Evolutionary conservation across 192 early-diverging fungal species (phyloP).

Genomic region (Jimgerdemannia flammicorona): DNA sequence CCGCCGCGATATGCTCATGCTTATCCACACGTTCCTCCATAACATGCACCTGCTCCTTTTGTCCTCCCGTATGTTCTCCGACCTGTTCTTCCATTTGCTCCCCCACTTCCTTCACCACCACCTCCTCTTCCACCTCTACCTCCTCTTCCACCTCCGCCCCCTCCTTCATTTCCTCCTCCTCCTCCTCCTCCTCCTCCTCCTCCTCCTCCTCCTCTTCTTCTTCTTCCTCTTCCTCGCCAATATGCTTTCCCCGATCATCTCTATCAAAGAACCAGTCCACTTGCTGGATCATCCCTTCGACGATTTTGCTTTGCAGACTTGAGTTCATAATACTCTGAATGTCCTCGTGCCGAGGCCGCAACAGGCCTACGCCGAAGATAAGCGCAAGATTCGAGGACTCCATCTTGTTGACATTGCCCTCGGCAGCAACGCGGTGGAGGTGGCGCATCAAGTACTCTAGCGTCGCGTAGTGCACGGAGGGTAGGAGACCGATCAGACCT

Average conservation of each 20-base stretch:
- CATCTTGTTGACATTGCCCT: constrained; percentile 84
- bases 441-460: constrained; percentile 64
- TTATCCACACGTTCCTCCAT: neutral
- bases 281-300: constrained; percentile 68
- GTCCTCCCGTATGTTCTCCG: neutral
- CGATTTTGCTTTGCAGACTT: constrained; percentile 63
- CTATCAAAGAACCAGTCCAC: constrained; percentile 57
- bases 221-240: constrained; percentile 22
- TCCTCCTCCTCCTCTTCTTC: constrained; percentile 19
- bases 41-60: too few species aligned
- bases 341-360: constrained; percentile 52
- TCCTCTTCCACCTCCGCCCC: constrained; percentile 1
- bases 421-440: constrained; percentile 56
- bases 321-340: constrained; percentile 63
- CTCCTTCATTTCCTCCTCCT: neutral
- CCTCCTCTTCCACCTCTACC: neutral
- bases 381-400: constrained; percentile 84
- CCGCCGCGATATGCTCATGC: neutral
- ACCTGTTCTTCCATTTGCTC: neutral
- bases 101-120: neutral
- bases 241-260: too few species aligned
- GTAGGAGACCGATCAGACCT: constrained; percentile 60
- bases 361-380: constrained; percentile 81
- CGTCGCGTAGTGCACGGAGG: constrained; percentile 51
- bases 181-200: constrained; percentile 4